These are phyloP conservation scores for Tritrichomonas musculus DNA, from an alignment of 208 protist species.

Conservation along the genomic window DNA sequence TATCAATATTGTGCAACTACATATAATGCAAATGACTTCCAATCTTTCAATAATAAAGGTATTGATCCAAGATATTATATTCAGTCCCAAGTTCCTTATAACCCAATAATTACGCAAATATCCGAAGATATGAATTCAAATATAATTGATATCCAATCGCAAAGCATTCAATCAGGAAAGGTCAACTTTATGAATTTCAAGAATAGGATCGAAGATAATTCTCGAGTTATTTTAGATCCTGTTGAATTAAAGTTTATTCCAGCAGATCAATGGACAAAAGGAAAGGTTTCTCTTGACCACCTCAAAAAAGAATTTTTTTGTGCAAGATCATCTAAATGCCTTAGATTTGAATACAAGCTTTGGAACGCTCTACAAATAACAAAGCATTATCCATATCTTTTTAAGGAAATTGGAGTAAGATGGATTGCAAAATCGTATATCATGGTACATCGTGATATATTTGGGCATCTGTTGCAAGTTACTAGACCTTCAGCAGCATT, in stretches of 20 bases:
- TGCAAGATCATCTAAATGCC: neutral
- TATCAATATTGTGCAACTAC: too few relatives aligned
- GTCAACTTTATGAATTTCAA: too few relatives aligned
- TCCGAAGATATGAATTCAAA: too few relatives aligned
- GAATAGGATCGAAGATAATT: too few relatives aligned
- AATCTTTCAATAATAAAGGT: too few relatives aligned
- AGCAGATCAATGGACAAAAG: neutral
- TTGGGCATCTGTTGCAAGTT: neutral
- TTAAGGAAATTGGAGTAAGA: neutral
- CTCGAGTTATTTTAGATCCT: neutral
- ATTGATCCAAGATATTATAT: too few relatives aligned
- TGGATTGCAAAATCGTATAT: neutral
- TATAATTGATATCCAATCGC: too few relatives aligned
- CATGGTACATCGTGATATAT: neutral
- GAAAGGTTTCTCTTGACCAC: neutral
- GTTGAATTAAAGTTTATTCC: neutral
- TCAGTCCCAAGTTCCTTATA: too few relatives aligned
- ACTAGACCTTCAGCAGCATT: too few relatives aligned
- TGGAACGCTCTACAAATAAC: conserved; percentile 9
- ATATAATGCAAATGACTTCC: too few relatives aligned
- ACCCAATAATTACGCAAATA: too few relatives aligned
- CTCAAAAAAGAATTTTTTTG: neutral
- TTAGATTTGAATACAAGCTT: neutral
- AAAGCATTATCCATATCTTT: neutral
- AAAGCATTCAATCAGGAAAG: too few relatives aligned